Evolutionary conservation across 2,329 filamentous ascomycete genomes (phyloP), one percentile per base, ranked within the genome.

Genomic region (Colletotrichum sp.): DNA sequence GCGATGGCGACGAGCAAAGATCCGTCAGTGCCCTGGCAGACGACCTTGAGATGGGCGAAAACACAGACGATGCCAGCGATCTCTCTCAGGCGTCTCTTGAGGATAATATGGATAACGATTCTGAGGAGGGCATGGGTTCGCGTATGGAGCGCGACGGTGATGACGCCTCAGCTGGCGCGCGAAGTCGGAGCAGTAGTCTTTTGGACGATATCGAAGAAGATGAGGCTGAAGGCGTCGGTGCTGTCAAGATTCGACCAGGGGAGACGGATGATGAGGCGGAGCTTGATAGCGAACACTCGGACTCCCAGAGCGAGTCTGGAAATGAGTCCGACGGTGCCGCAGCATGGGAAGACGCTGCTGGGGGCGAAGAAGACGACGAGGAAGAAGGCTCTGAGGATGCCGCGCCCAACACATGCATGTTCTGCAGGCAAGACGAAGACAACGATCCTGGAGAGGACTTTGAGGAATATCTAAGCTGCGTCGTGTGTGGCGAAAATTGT

Each of bases 371-470:
- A 76, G 89, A 87, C 36, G 89, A 89, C 73, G 92, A 91, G 5
- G 89, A 89, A 13, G 92, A 93, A 44, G 88, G 89, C 13, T 89
- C 88, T 3, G 91, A 92, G 72, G 87, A 87, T 2, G 90, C 88
- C 59, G 87, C 88, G 18, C 77, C 83, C 69, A 87, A 85, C 62
- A 79, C 82, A 69, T 88, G 84, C 86, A 94, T 95, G 78, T 98
- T 96, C 81, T 98, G 96, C 86, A 92, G 93, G 72, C 90, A 95
- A 83, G 93, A 95, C 78, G 95, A 98, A 85, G 94, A 97, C 71
- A 90, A 96, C 78, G 95, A 96, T 80, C 95, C 95, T 2, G 93
- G 91, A 78, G 94, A 95, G 79, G 95, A 96, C 78, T 97, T 94
- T 80, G 95, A 97, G 84, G 89, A 93, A 75, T 95, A 94, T 83